Conservation (phyloP, 768 basidiomycete species). For the Tricholoma sp. region DNA sequence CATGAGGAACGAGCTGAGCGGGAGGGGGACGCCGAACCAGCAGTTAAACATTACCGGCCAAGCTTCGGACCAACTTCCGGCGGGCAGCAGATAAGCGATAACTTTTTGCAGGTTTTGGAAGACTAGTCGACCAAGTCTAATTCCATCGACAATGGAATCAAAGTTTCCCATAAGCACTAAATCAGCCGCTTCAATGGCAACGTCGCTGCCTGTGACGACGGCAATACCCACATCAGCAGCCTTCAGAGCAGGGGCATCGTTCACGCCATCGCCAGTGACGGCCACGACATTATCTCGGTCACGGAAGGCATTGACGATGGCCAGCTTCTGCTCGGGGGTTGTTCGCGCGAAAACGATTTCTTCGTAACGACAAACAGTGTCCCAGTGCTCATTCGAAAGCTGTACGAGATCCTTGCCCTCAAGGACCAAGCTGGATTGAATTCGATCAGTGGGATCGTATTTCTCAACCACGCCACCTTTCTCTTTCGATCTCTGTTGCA, state of each 20-base stretch:
- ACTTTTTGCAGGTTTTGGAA: conserved; percentile 54
- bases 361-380: conserved; percentile 32
- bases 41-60: conserved; percentile 50
- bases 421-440: conserved; percentile 32
- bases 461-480: neutral
- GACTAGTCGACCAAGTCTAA: conserved; percentile 51
- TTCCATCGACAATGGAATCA: conserved; percentile 51
- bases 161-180: conserved; percentile 52
- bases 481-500: conserved; percentile 6
- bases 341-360: conserved; percentile 51
- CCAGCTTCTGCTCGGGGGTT: conserved; percentile 52
- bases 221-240: conserved; percentile 52
- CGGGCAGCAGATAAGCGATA: conserved; percentile 38
- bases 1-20: conserved; percentile 35
- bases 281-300: conserved; percentile 44
- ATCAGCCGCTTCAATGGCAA: conserved; percentile 51
- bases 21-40: conserved; percentile 51
- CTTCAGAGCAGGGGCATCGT: conserved; percentile 47
- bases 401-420: conserved; percentile 40
- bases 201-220: conserved; percentile 36
- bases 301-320: conserved; percentile 54
- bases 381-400: conserved; percentile 34
- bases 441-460: conserved; percentile 23
- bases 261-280: conserved; percentile 54
- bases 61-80: conserved; percentile 54